phyloP scores from a whole-genome alignment of 345 rosid species.

The Streptanthus diversifolius region DNA sequence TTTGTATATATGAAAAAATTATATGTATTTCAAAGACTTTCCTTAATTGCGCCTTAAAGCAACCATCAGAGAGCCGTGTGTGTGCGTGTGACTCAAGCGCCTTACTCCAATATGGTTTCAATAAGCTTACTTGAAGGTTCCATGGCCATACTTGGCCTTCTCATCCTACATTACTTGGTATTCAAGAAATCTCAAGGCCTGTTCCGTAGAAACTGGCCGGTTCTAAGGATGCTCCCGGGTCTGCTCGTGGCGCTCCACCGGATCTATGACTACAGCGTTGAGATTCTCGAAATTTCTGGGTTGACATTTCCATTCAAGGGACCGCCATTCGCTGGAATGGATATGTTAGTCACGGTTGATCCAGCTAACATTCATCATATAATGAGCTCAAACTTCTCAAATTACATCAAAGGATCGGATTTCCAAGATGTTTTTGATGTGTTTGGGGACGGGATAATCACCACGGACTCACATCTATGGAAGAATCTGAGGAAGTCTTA shows the following conservation, averaged over 20 bases:
- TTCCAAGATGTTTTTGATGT: not conserved
- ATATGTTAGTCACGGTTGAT: not conserved
- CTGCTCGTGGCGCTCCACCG: not conserved
- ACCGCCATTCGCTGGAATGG: not conserved
- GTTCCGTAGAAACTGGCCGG: not conserved
- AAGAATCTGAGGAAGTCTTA: not conserved
- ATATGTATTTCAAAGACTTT: no score
- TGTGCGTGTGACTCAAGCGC: no score
- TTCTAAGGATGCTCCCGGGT: slow-evolving; percentile 5
- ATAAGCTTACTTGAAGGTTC: no score
- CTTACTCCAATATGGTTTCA: no score
- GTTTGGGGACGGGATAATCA: not conserved
- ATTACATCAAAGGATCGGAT: not conserved
- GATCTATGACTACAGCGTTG: slow-evolving; percentile 10
- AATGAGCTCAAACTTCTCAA: not conserved
- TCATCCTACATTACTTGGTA: not conserved
- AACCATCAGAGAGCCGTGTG: no score
- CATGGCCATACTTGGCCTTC: not conserved
- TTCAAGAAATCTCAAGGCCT: not conserved
- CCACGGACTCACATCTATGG: not conserved
- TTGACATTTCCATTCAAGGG: not conserved
- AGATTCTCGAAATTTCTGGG: not conserved
- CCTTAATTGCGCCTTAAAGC: no score
- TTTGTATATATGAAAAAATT: no score
- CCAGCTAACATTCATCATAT: not conserved